Base-by-base conservation (phyloP, 257 asterid genomes). In the Thymus quinquecostatus region DNA sequence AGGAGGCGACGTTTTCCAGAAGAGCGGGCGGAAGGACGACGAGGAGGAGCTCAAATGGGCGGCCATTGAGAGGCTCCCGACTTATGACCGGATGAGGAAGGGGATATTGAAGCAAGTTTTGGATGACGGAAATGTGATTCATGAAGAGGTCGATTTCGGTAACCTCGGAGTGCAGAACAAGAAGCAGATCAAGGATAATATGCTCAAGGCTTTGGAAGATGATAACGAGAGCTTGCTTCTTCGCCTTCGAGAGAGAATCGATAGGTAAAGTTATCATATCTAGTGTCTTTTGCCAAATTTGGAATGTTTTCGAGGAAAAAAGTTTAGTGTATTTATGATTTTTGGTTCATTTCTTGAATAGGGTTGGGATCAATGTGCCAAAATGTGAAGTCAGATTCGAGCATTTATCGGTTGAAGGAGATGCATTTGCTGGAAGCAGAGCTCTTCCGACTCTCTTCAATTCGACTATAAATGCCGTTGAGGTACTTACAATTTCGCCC, bases 41-140 rank as follows among this genome's bases (percentile, higher is more conserved):
- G 96, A 90, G 56, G 92, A 85, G 13, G 92, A 88, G 75, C 96
- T 88, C 28, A 85, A 77, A 72, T 87, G 95, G 96, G 97, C 97
- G 59, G 97, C 95, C 60, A 87, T 89, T 2, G 95, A 91, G 71
- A 84, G 95, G 79, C 97, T 91, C 13, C 97, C 97, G 0, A 91
- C 97, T 13, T 82, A 82, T 75, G 95, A 84, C 74, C 85, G 97
- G 8, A 65, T 89, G 87, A 85, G 87, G 61, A 91, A 84, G 54
- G 92, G 95, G 61, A 80, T 91, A 43, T 10, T 88, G 49, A 85
- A 81, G 43, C 87, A 84, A 75, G 96, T 85, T 13, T 75, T 87
- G 79, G 96, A 82, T 67, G 73, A 87, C 76, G 97, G 96, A 32
- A 79, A 68, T 48, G 71, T 89, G 54, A 69, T 88, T 27, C 89